Conservation (phyloP, 805 yeast species). For the Teunomyces aglyptinius region DNA sequence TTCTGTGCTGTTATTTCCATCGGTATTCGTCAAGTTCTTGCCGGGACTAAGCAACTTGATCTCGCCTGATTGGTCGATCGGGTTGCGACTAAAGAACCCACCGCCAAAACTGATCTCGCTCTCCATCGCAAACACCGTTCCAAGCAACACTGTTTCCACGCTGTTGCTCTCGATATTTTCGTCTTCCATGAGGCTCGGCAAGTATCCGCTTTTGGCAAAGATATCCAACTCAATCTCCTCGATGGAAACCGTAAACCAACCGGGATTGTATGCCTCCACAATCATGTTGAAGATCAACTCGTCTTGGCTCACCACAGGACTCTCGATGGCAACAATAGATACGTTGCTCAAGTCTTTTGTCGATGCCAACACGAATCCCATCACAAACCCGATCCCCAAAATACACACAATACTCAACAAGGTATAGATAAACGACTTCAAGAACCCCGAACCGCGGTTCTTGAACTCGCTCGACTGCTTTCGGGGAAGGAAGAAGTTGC, state of each 20-base stretch:
- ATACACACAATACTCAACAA: constrained; percentile 46
- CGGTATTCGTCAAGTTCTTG: constrained; percentile 32
- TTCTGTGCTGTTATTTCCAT: constrained; percentile 16
- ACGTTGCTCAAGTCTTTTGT: constrained; percentile 77
- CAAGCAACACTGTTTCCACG: constrained; percentile 71
- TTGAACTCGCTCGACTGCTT: constrained; percentile 21
- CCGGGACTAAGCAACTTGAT: constrained; percentile 78
- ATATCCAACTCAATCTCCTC: constrained; percentile 73
- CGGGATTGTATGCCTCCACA: constrained; percentile 84
- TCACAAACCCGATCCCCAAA: constrained; percentile 69
- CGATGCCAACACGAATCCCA: constrained; percentile 84
- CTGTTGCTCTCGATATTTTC: constrained; percentile 5
- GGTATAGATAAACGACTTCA: constrained; percentile 42
- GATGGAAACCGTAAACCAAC: constrained; percentile 66
- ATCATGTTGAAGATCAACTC: constrained; percentile 79
- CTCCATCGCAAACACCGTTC: constrained; percentile 64
- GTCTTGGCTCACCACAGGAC: constrained; percentile 76
- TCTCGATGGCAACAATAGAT: constrained; percentile 57
- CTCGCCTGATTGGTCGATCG: constrained; percentile 60
- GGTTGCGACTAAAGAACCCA: constrained; percentile 65
- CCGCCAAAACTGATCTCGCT: constrained; percentile 75
- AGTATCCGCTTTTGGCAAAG: constrained; percentile 69
- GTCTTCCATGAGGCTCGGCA: constrained; percentile 19
- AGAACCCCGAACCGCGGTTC: constrained; percentile 15
- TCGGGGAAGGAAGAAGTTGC: constrained; percentile 28